phyloP scores from a whole-genome alignment of 2,329 filamentous ascomycete species.

The Teratosphaeria gauchensis region DNA sequence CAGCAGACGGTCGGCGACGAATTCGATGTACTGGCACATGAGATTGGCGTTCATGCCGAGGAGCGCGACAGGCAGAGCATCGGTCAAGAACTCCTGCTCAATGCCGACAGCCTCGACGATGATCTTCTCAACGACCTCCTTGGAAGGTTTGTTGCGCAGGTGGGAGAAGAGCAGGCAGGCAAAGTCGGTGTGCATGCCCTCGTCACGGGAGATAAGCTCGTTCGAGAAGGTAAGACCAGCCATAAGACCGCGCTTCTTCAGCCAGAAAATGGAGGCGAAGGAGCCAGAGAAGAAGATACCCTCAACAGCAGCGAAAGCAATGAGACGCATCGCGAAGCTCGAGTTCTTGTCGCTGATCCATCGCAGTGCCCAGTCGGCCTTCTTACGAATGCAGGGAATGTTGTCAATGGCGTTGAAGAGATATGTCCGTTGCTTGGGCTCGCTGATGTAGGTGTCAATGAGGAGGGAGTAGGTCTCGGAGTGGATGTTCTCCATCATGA shows the following conservation, averaged over 20 bases:
- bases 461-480: conserved; percentile 98
- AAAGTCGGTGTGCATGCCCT: conserved; percentile 99
- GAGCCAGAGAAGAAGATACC: conserved; percentile 99
- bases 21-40: conserved; percentile 99
- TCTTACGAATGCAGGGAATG: conserved; percentile 96
- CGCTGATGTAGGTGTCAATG: conserved; percentile 99
- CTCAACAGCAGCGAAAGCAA: conserved; percentile 95
- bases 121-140: conserved; percentile 71
- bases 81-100: conserved; percentile 95
- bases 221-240: conserved; percentile 98
- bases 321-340: conserved; percentile 87
- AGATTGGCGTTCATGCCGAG: conserved; percentile 95
- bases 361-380: conserved; percentile 92
- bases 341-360: conserved; percentile 94
- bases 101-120: conserved; percentile 90
- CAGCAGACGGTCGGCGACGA: conserved; percentile 91
- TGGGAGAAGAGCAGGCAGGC: conserved; percentile 97
- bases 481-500: conserved; percentile 99
- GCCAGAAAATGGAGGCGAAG: conserved; percentile 98
- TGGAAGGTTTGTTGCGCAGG: conserved; percentile 79
- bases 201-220: conserved; percentile 98
- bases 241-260: conserved; percentile 99
- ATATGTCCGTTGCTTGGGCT: conserved; percentile 84
- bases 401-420: conserved; percentile 99
- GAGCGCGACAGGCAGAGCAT: conserved; percentile 83